Conservation (phyloP, 73 alveolate genomes). For the Blepharisma japonicum region DNA sequence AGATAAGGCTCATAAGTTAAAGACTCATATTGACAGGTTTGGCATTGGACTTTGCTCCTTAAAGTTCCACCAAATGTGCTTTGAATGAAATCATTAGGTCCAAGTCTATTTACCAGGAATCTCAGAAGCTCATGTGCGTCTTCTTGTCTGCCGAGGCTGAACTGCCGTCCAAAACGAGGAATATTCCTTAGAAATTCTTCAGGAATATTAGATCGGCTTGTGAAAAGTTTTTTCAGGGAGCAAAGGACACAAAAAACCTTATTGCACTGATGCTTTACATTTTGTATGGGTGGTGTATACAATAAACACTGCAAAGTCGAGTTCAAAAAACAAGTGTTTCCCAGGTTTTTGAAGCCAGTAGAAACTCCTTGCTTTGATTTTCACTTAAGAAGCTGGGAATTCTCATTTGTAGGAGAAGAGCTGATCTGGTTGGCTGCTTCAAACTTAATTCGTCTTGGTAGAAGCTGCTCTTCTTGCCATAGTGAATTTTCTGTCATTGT, state of each 20-base stretch:
- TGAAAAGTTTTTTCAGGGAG: too few relatives aligned
- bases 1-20: slow-evolving; percentile 1
- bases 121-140: slow-evolving; percentile 19
- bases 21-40: neutral
- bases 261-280: too few relatives aligned
- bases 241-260: too few relatives aligned
- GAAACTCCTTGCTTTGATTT: too few relatives aligned
- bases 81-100: slow-evolving; percentile 8
- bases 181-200: neutral
- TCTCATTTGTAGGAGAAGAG: too few relatives aligned
- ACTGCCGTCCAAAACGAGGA: slow-evolving; percentile 9
- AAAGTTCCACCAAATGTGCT: neutral
- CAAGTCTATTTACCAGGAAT: neutral
- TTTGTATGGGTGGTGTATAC: too few relatives aligned
- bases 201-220: neutral
- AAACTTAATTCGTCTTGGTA: slow-evolving; percentile 15
- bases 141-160: slow-evolving; percentile 22
- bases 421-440: neutral
- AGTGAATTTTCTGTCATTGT: slow-evolving; percentile 13
- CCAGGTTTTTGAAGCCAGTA: too few relatives aligned
- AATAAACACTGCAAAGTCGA: too few relatives aligned
- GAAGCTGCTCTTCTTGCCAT: slow-evolving; percentile 30
- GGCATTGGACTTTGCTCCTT: slow-evolving; percentile 23
- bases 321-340: too few relatives aligned
- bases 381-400: too few relatives aligned